Conservation (phyloP, 352 stramenopile genomes). For the Pythium rhizo-oryzae region DNA sequence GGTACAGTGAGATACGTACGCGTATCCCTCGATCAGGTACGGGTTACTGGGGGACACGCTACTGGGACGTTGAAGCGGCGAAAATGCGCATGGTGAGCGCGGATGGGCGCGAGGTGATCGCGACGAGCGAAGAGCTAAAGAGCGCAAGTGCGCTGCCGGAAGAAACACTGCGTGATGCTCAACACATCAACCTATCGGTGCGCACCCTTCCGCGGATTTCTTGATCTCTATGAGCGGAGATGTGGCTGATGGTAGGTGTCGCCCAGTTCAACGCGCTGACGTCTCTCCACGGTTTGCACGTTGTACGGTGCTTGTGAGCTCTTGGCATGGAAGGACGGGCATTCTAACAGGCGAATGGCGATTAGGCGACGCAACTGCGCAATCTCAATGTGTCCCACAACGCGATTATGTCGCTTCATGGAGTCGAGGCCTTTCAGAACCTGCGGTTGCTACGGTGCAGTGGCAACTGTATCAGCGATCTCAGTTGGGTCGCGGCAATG, state of each 20-base stretch:
- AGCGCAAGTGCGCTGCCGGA: conserved; percentile 30
- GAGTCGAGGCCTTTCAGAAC: conserved; percentile 41
- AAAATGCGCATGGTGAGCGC: conserved; percentile 45
- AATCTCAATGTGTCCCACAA: conserved; percentile 75
- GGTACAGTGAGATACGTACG: too few relatives aligned
- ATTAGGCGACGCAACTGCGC: conserved; percentile 43
- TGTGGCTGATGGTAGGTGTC: neutral
- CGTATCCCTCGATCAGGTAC: too few relatives aligned
- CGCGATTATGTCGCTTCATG: conserved; percentile 42
- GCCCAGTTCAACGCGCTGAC: conserved; percentile 66
- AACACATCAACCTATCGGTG: conserved; percentile 71
- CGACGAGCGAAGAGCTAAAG: conserved; percentile 54
- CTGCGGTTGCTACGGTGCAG: conserved; percentile 60
- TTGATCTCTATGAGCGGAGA: neutral
- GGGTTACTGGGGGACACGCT: neutral
- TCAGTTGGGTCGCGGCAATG: conserved; percentile 45
- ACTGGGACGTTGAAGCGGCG: conserved; percentile 19
- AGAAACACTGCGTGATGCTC: conserved; percentile 22
- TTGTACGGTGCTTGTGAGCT: conserved; percentile 27
- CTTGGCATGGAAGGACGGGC: neutral
- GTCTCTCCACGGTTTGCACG: conserved; percentile 42
- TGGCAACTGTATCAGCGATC: conserved; percentile 53
- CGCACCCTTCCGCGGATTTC: conserved; percentile 12
- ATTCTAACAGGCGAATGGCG: neutral
- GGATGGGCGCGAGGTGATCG: conserved; percentile 49